Percentiles rank a stretch among this genome's conserved stretches.
These are phyloP conservation scores for Melastoma candidum DNA, from an alignment of 441 rosid genomes.

Conservation along the genomic window DNA sequence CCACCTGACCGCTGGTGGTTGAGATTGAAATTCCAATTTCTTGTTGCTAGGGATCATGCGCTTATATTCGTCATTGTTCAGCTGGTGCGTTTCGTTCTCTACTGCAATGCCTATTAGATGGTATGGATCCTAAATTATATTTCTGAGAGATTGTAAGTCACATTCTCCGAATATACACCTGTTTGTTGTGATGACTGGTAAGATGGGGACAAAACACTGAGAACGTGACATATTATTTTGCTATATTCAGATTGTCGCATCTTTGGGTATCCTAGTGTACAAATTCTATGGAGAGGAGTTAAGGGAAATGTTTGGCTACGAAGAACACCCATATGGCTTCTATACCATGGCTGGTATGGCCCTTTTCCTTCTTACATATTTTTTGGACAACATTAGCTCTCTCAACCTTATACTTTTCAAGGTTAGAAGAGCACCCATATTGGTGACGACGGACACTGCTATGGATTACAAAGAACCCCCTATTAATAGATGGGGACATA, in stretches of 20 bases:
- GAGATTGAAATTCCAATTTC: constrained; percentile 94
- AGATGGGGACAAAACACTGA: not conserved
- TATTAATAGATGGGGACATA: no score
- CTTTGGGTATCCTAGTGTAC: constrained; percentile 90
- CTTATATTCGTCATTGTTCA: constrained; percentile 89
- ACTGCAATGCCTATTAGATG: constrained; percentile 2
- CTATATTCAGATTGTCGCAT: constrained; percentile 76
- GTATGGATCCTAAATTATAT: constrained; percentile 2
- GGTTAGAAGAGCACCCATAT: no score
- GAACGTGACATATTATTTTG: constrained; percentile 3
- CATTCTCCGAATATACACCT: no score
- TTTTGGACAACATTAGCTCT: constrained; percentile 1
- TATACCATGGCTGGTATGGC: constrained; percentile 87
- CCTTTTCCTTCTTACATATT: not conserved
- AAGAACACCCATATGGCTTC: constrained; percentile 97
- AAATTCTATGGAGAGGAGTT: constrained; percentile 93
- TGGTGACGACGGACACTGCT: no score
- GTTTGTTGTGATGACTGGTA: no score
- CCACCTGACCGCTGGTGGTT: constrained; percentile 99
- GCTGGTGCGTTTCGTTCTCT: constrained; percentile 44
- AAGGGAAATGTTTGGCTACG: constrained; percentile 98
- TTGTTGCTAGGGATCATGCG: constrained; percentile 94
- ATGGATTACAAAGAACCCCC: no score
- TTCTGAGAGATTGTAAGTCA: no score
- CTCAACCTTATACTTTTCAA: constrained; percentile 2